Conservation (phyloP, 176 grass and related monocot species). For the Aegilops umbellulata region DNA sequence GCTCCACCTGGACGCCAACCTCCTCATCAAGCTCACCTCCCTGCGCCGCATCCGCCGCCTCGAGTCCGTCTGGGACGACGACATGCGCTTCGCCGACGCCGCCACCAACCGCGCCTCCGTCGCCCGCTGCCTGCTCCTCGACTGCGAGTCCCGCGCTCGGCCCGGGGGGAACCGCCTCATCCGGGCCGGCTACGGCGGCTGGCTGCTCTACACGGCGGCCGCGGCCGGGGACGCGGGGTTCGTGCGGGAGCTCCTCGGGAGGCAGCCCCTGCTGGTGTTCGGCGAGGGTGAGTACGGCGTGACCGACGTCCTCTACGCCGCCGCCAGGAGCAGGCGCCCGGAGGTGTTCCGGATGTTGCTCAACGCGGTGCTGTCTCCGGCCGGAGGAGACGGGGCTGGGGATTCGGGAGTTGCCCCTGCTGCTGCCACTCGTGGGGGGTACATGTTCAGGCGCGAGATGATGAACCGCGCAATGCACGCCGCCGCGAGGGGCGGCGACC, state of each 20-base stretch:
- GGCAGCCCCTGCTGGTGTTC: conserved; percentile 69
- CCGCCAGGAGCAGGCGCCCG: conserved; percentile 55
- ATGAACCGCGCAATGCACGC: conserved; percentile 77
- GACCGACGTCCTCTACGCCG: conserved; percentile 86
- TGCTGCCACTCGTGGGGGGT: neutral
- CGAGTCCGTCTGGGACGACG: conserved; percentile 90
- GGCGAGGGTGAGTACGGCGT: conserved; percentile 95
- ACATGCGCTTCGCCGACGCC: conserved; percentile 47
- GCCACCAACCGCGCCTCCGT: conserved; percentile 64
- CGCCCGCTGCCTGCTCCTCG: conserved; percentile 54
- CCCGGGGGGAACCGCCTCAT: conserved; percentile 32
- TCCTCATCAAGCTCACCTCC: conserved; percentile 93
- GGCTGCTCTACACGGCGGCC: conserved; percentile 84
- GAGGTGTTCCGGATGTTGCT: conserved; percentile 69
- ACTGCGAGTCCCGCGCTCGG: conserved; percentile 48
- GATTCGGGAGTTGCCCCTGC: neutral
- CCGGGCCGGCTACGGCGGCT: conserved; percentile 68
- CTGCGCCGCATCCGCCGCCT: conserved; percentile 88
- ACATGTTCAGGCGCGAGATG: conserved; percentile 65
- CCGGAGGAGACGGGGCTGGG: neutral
- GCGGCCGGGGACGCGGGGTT: conserved; percentile 66
- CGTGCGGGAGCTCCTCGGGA: conserved; percentile 58
- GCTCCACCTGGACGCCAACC: conserved; percentile 77
- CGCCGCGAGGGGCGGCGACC: conserved; percentile 65
- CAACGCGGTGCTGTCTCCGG: conserved; percentile 25